A percentile compares a stretch with the other conserved stretches of the same genome.
phyloP scores from a whole-genome alignment of 1,284 basidiomycete genomes.

The Puccinia horiana region DNA sequence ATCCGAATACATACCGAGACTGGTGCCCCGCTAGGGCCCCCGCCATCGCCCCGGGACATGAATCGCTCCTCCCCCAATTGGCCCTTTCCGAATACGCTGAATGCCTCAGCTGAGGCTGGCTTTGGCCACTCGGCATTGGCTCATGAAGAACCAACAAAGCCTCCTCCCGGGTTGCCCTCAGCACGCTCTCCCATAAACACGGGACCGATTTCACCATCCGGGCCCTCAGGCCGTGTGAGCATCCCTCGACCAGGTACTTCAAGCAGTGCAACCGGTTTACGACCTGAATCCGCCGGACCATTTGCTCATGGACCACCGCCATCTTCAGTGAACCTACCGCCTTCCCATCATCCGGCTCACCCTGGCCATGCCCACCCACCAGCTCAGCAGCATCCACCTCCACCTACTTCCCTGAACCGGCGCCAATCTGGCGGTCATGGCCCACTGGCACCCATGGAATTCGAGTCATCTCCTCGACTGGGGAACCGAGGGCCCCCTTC shows the following conservation, averaged over 20 bases:
- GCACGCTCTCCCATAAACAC: background rate
- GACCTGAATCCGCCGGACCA: slow-evolving; percentile 42
- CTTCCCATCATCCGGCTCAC: slow-evolving; percentile 25
- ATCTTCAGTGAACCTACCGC: background rate
- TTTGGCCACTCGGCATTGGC: slow-evolving; percentile 21
- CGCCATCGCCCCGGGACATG: slow-evolving; percentile 55
- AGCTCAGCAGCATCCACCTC: slow-evolving; percentile 21
- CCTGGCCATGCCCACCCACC: slow-evolving; percentile 14
- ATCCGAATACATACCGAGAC: slow-evolving; percentile 53
- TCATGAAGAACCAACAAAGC: slow-evolving; percentile 23
- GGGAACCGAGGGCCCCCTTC: slow-evolving; percentile 12
- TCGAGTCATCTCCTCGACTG: slow-evolving; percentile 65
- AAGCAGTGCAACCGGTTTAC: slow-evolving; percentile 20
- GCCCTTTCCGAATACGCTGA: slow-evolving; percentile 41
- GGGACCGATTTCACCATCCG: background rate
- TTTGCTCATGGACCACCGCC: slow-evolving; percentile 28
- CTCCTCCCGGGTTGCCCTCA: background rate
- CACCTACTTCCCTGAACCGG: slow-evolving; percentile 26
- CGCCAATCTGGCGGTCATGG: slow-evolving; percentile 62
- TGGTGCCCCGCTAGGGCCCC: slow-evolving; percentile 51
- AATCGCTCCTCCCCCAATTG: slow-evolving; percentile 47
- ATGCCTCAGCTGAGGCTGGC: slow-evolving; percentile 20
- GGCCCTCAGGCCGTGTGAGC: background rate
- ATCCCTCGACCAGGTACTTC: slow-evolving; percentile 36
- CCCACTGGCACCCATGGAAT: slow-evolving; percentile 78